Evolutionary conservation across 2,329 filamentous ascomycete genomes (phyloP).

Genomic region (Diaporthe ilicicola): DNA sequence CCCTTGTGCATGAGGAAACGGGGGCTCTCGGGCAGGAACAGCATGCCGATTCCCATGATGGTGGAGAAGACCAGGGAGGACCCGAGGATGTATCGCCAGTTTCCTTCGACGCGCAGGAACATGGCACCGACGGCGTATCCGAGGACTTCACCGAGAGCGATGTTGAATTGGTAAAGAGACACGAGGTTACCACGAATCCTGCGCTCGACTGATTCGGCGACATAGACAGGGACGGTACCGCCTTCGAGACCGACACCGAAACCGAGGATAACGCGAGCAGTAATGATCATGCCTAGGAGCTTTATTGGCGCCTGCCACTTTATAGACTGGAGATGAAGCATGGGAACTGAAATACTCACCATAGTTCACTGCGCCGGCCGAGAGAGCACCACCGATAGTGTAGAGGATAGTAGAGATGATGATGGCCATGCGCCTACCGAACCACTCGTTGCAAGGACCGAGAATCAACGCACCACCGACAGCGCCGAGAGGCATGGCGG

Average conservation of each 20-base stretch:
- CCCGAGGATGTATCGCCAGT: slow-evolving; percentile 79
- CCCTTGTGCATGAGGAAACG: slow-evolving; percentile 77
- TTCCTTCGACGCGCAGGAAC: slow-evolving; percentile 73
- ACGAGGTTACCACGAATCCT: slow-evolving; percentile 76
- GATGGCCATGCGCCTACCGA: slow-evolving; percentile 74
- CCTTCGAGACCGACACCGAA: slow-evolving; percentile 77
- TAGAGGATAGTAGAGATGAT: slow-evolving; percentile 75
- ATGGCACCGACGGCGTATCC: slow-evolving; percentile 79
- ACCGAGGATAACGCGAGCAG: slow-evolving; percentile 73
- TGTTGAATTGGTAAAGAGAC: slow-evolving; percentile 79
- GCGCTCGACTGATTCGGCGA: slow-evolving; percentile 75
- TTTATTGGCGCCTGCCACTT: neutral
- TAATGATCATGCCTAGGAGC: slow-evolving; percentile 69
- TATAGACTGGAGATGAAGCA: neutral
- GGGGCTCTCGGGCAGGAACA: slow-evolving; percentile 76
- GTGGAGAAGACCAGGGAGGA: slow-evolving; percentile 76
- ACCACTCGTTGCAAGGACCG: slow-evolving; percentile 71
- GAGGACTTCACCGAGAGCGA: slow-evolving; percentile 77
- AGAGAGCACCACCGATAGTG: slow-evolving; percentile 73
- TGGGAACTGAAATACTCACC: slow-evolving; percentile 45
- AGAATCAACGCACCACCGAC: slow-evolving; percentile 75
- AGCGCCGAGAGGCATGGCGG: slow-evolving; percentile 76
- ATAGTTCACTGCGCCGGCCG: slow-evolving; percentile 73
- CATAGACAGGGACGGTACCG: slow-evolving; percentile 78
- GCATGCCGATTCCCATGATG: slow-evolving; percentile 69